Percentiles rank a stretch among this genome's conserved stretches.
Evolutionary conservation across 1,284 basidiomycete species (phyloP).

Genomic region (Lignosus rhinocerotis): DNA sequence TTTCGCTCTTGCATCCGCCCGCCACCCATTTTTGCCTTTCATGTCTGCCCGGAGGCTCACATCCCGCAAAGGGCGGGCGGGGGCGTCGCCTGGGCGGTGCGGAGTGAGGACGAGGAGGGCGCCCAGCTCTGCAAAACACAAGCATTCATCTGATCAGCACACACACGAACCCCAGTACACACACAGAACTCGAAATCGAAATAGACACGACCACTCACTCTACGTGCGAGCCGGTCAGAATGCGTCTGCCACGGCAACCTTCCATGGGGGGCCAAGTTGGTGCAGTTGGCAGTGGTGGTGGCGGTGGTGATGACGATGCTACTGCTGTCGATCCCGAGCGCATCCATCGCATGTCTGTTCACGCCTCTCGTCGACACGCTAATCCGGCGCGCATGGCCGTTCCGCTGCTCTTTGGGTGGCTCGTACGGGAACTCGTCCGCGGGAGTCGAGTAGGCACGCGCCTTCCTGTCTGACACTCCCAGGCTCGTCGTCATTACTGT

Average conservation of each 20-base stretch:
- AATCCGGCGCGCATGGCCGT: conserved; percentile 31
- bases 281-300: not conserved
- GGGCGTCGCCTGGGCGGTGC: conserved; percentile 6
- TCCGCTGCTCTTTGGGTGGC: conserved; percentile 25
- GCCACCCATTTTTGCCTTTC: not conserved
- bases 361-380: conserved; percentile 28
- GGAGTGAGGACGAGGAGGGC: conserved; percentile 23
- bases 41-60: not conserved
- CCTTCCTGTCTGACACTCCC: not conserved
- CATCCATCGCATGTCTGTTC: conserved; percentile 32
- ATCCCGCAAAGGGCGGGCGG: conserved; percentile 11
- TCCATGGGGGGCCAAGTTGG: conserved; percentile 2
- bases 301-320: not conserved
- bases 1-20: not conserved
- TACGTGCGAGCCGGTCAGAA: conserved; percentile 18
- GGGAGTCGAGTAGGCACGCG: conserved; percentile 12
- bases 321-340: conserved; percentile 23
- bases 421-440: conserved; percentile 30
- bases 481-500: not conserved
- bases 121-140: conserved; percentile 25
- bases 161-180: not conserved
- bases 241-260: conserved; percentile 27
- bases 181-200: not conserved
- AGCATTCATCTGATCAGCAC: not conserved
- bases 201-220: conserved; percentile 14